These are phyloP conservation scores for Exophiala phaeomuriformis DNA, from an alignment of 2,329 filamentous ascomycete species.

Conservation along the genomic window DNA sequence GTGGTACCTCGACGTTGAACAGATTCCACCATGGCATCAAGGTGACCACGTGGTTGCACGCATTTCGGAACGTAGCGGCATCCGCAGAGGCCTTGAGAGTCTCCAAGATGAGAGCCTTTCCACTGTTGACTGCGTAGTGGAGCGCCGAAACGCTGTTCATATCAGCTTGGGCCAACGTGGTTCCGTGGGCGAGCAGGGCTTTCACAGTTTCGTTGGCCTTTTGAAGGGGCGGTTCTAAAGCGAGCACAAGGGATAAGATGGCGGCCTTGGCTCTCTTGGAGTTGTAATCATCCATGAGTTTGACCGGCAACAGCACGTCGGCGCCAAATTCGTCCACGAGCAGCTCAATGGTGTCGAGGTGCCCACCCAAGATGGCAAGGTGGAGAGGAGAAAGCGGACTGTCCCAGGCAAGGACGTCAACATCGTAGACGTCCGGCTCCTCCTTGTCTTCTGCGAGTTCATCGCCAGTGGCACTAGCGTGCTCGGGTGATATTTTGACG, in stretches of 20 bases:
- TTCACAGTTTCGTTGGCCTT: slow-evolving; percentile 59
- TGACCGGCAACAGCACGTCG: slow-evolving; percentile 67
- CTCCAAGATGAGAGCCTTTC: slow-evolving; percentile 41
- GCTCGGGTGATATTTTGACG: slow-evolving; percentile 52
- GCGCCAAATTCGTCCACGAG: slow-evolving; percentile 68
- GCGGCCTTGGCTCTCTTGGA: slow-evolving; percentile 47
- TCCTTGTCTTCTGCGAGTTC: slow-evolving; percentile 50
- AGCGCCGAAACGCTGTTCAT: slow-evolving; percentile 57
- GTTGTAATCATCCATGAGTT: slow-evolving; percentile 44
- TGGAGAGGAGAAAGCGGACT: slow-evolving; percentile 66
- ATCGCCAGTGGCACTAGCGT: slow-evolving; percentile 28
- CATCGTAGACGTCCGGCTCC: slow-evolving; percentile 71
- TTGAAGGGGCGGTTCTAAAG: slow-evolving; percentile 55
- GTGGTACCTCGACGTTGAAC: slow-evolving; percentile 39
- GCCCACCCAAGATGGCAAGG: slow-evolving; percentile 67
- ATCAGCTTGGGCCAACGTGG: slow-evolving; percentile 67
- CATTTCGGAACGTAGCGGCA: slow-evolving; percentile 50
- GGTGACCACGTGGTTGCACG: slow-evolving; percentile 59
- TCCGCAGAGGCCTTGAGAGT: slow-evolving; percentile 48
- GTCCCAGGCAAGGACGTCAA: slow-evolving; percentile 76
- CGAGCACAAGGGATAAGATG: slow-evolving; percentile 63
- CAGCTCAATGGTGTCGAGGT: slow-evolving; percentile 59
- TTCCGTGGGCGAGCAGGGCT: slow-evolving; percentile 61
- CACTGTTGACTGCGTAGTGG: slow-evolving; percentile 54
- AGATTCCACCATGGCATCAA: slow-evolving; percentile 31